A percentile compares a stretch with the other conserved stretches of the same genome.
Evolutionary conservation across 768 basidiomycete species (phyloP).

Genomic region (Mycena rosella): DNA sequence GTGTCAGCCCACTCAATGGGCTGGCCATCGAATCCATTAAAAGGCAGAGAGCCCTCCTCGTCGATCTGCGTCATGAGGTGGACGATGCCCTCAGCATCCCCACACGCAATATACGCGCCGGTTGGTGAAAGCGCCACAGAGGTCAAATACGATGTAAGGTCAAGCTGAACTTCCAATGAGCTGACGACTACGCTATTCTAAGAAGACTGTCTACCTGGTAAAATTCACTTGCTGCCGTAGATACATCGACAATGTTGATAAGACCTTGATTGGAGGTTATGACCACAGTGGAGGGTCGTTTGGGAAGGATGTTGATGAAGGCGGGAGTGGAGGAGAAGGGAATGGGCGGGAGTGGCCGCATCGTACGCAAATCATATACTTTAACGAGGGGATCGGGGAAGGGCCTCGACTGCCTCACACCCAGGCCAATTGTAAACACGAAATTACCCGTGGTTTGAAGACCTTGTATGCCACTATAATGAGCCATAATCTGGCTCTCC

Average conservation of each 20-base stretch:
- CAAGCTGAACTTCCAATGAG: conserved; percentile 59
- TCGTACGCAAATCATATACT: conserved; percentile 88
- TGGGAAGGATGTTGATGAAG: conserved; percentile 86
- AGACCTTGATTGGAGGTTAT: conserved; percentile 86
- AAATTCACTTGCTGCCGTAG: conserved; percentile 76
- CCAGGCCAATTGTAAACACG: conserved; percentile 89
- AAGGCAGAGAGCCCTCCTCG: conserved; percentile 71
- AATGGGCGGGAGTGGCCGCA: conserved; percentile 86
- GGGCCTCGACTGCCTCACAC: conserved; percentile 90
- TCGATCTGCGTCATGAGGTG: conserved; percentile 85
- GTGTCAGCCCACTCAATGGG: conserved; percentile 88
- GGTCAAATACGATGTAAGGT: conserved; percentile 80
- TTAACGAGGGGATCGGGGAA: conserved; percentile 94
- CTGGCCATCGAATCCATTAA: conserved; percentile 92
- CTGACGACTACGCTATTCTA: neutral
- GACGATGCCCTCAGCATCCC: conserved; percentile 86
- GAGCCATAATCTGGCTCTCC: conserved; percentile 75
- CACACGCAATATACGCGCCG: conserved; percentile 93
- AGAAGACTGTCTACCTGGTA: conserved; percentile 72
- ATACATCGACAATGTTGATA: conserved; percentile 86
- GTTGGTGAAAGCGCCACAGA: conserved; percentile 87
- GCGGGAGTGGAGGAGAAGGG: conserved; percentile 90
- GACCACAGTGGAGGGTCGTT: conserved; percentile 77
- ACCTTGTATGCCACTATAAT: conserved; percentile 85
- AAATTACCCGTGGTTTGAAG: conserved; percentile 84